A percentile compares a stretch with the other conserved stretches of the same genome.
Evolutionary conservation across 2,329 filamentous ascomycete genomes (phyloP).

Genomic region (Colletotrichum sojae): DNA sequence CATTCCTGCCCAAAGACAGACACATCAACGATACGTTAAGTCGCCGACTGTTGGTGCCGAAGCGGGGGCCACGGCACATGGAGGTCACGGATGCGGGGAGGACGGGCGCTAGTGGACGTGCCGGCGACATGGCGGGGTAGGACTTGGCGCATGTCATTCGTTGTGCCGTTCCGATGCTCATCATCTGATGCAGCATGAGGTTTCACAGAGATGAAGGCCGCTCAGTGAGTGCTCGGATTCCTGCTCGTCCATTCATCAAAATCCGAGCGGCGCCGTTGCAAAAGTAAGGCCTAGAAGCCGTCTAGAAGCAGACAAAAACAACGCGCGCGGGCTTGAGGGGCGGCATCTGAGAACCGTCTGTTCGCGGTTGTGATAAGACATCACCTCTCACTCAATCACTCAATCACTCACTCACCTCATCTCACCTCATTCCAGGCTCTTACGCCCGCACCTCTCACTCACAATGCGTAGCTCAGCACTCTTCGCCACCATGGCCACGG

Average conservation of each 20-base stretch:
- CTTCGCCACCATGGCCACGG: background rate
- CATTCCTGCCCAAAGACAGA: no score
- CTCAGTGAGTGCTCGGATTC: background rate
- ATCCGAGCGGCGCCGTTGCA: background rate
- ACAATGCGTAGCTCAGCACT: slow-evolving; percentile 27
- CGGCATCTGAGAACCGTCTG: slow-evolving; percentile 2
- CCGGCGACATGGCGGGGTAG: slow-evolving; percentile 17
- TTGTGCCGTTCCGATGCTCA: background rate
- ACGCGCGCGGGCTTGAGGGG: background rate
- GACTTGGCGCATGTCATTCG: slow-evolving; percentile 37
- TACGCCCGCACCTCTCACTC: background rate
- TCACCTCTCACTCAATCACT: background rate
- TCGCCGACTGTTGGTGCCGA: no score
- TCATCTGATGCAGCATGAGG: slow-evolving; percentile 16
- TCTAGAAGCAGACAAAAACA: background rate
- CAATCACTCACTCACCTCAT: background rate
- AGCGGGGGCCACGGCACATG: background rate
- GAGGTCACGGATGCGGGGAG: slow-evolving; percentile 30
- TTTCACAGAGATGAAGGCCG: slow-evolving; percentile 21
- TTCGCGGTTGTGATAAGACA: slow-evolving; percentile 14
- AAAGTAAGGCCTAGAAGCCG: background rate
- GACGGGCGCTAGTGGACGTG: slow-evolving; percentile 19
- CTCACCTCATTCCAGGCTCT: background rate
- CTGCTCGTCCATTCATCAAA: background rate
- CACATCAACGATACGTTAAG: no score